Base-by-base conservation (phyloP, 2,329 filamentous ascomycete genomes). In the Onygena corvina region DNA sequence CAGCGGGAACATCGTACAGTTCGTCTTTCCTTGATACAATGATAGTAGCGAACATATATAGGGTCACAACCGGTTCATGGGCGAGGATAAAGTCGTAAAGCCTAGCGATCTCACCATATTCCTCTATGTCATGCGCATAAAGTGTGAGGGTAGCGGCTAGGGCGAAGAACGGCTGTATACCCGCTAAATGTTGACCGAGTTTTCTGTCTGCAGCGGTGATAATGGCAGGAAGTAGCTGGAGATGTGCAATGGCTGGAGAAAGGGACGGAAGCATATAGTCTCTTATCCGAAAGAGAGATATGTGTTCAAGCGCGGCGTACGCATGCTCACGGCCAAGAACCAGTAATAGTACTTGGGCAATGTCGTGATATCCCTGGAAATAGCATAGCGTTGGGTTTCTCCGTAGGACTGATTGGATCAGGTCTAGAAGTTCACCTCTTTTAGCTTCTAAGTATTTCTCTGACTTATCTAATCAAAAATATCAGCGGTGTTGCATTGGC, bases 361-460 rank as follows among this genome's bases (percentile, higher is more conserved):
- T 96, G 69, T 98, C 92, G 67, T 98, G 92, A 65, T 93, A 98
- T 63, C 92, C 92, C 70, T 98, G 92, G 66, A 98, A 98, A 69
- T 98, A 98, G 71, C 81, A 87, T 30, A 98, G 78, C 63, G 83
- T 81, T 12, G 89, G 87, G 59, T 93, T 76, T 29, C 77, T 77
- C 48, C 93, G 83, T 40, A 98, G 76, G 11, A 93, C 80, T 55
- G 84, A 76, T 47, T 79, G 78, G 59, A 98, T 96, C 46, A 98
- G 74, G 54, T 79, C 71, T 5, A 81, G 90, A 1, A 98, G 76
- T 60, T 92, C 81, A 49, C 73, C 64, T 62, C 92, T 95, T 61
- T 84, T 83, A 36, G 66, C 65, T 42, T 79, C 73, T 50, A 93
- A 75, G 57, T 90, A 80, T 55, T 77, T 71, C 25, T 83, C 76